Evolutionary conservation across 164 flowering plant species (phyloP), one percentile per base, ranked within the genome.

Genomic region (Aristolochia contorta): DNA sequence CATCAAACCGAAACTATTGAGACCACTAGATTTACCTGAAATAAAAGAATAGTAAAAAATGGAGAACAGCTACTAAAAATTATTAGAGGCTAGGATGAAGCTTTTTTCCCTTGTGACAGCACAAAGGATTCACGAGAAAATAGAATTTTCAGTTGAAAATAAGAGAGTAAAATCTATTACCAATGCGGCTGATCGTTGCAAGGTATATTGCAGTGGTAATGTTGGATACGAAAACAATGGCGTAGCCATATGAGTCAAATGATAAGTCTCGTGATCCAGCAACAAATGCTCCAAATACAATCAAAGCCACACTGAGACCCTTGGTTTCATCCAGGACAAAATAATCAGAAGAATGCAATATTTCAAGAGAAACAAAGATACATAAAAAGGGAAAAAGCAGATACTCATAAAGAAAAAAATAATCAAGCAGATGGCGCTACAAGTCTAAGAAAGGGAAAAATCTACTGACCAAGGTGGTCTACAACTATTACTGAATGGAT

Each of bases 221-320:
- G 74, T 90, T 89, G 67, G 98, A 64, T 56, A 84, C 15, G 68
- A 89, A 84, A 55, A 92, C 97, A 73, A 92, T 62, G 47, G 80
- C 74, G 68, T 92, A 89, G 19, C 96, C 90, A 71, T 85, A 82
- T 48, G 79, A 72, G 71, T 89, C 96, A 79, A 79, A 92, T 59
- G 98, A 89, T 69, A 92, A 76, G 75, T 89, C 98, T 67, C 94
- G 81, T 64, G 91, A 80, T 73, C 98, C 98, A 33, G 97, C 98
- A 72, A 90, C 67, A 72, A 87, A 79, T 71, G 98, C 97, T 62
- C 98, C 97, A 71, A 87, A 60, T 65, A 92, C 83, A 16, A 92
- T 92, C 77, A 92, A 68, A 49, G 77, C 94, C 74, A 92, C 98
- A 86, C 98, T 92, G 89, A 75, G 79, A 68, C 70, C 55, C 79